Evolutionary conservation across 805 yeast genomes (phyloP), one percentile per base, ranked within the genome.

Genomic region (Wickerhamiella vanderwaltii): DNA sequence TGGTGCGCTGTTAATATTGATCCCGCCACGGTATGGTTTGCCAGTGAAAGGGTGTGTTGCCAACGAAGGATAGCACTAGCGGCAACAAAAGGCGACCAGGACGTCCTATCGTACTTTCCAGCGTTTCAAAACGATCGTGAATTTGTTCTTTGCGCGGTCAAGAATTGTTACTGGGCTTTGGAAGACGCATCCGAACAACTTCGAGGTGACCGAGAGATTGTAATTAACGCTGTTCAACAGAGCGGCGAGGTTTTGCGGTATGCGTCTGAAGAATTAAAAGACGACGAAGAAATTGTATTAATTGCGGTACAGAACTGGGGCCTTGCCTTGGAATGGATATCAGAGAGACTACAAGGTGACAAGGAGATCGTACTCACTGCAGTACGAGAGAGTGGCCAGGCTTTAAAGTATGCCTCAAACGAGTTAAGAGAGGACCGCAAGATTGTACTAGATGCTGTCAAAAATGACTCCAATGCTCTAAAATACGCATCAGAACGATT

Each of bases 351-450:
- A 9, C 16, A 34, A n/a, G 33, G 24, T n/a, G 41, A 37, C 34
- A 33, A 34, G 15, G 41, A 37, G 5, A 23, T 37, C 6, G 41
- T 37, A n/a, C 28, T 22, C 22, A 24, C 41, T 2, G 41, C 41
- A 7, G 28, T 37, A 5, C 29, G 29, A 22, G 29, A 26, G 1
- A 29, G 23, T 16, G 32, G 32, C 16, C 22, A 17, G 11, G 34
- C 34, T 5, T 34, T 37, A 17, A 30, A 29, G n/a, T 37, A 24
- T 29, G 41, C 41, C 26, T 17, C 32, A 9, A 29, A 37, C 22
- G 41, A 37, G 41, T 34, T 37, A n/a, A 26, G 41, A 17, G 24
- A 23, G 12, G 34, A 37, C 22, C 41, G 41, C 16, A 34, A 37
- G 17, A 26, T 37, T 15, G 41, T 37, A 9, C 29, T 22, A 12